phyloP scores from a whole-genome alignment of 352 stramenopile genomes.

The Phytophthora citricola region DNA sequence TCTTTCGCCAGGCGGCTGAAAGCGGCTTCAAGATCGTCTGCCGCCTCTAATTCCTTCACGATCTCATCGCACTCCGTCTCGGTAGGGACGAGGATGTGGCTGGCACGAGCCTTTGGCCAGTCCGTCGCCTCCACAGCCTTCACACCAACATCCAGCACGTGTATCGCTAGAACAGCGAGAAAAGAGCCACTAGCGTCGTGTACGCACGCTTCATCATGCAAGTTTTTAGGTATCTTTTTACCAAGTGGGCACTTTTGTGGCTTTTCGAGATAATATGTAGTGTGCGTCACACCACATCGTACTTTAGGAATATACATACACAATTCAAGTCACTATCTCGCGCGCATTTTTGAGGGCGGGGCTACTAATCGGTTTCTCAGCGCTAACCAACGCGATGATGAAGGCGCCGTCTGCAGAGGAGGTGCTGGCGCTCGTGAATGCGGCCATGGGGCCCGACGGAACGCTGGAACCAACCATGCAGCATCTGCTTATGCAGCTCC shows the following conservation, averaged over 20 bases:
- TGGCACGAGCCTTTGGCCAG: constrained; percentile 61
- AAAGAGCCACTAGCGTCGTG: constrained; percentile 43
- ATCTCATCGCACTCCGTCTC: constrained; percentile 68
- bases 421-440: constrained; percentile 64
- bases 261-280: constrained; percentile 19
- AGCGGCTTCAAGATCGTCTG: constrained; percentile 51
- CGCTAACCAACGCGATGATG: constrained; percentile 6
- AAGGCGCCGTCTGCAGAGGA: constrained; percentile 65
- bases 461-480: constrained; percentile 56
- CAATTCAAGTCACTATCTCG: not conserved
- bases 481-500: constrained; percentile 65
- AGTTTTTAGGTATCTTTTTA: constrained; percentile 18
- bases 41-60: constrained; percentile 46
- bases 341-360: constrained; percentile 27
- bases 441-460: constrained; percentile 39
- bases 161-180: constrained; percentile 42
- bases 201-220: constrained; percentile 31
- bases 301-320: constrained; percentile 8
- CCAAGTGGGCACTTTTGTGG: not conserved
- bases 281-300: constrained; percentile 3
- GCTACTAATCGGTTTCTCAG: constrained; percentile 35
- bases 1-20: constrained; percentile 57
- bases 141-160: constrained; percentile 32
- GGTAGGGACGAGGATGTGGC: constrained; percentile 78
- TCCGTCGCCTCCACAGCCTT: constrained; percentile 19